Evolutionary conservation across 768 basidiomycete genomes (phyloP), one percentile per base, ranked within the genome.

Genomic region (Termitomyces sp.): DNA sequence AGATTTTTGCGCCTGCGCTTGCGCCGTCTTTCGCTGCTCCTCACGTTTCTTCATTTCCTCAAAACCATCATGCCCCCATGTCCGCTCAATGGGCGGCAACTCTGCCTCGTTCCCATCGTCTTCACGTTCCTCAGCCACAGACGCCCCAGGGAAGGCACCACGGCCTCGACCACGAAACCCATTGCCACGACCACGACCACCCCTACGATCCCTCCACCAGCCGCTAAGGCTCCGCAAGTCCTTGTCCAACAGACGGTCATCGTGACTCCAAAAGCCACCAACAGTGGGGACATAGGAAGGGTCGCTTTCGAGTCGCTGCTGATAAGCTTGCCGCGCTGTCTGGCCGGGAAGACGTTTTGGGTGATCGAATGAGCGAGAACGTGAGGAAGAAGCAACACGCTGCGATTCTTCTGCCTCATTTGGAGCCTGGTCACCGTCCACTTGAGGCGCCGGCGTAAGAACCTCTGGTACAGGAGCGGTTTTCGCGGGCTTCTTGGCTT

Each of bases 231-330:
- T 88, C 44, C 93, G 83, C 44, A 92, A 72, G 61, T 91, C 86
- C 70, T 91, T 91, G 72, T 91, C 88, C 69, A 93, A 76, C 56
- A 94, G 75, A 49, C 95, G 87, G 70, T 96, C 94, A 70, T 97
- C 95, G 68, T 97, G 95, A 5, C 91, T 87, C 93, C 93, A 97
- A 68, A 97, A 97, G 61, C 88, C 88, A 56, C 95, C 95, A 24
- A 95, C 89, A 27, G 86, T 89, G 24, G 95, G 95, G 31, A 93
- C 89, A 69, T 87, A 94, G 2, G 92, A 91, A 2, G 95, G 94
- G 69, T 97, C 95, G 12, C 73, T 77, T 58, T 92, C 87, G 27
- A 96, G 77, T 33, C 88, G 85, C 62, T 91, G 82, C 62, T 92
- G 87, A 72, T 97, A 96, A 20, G 86, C 89, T 69, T 94, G 91